Conservation (phyloP, 1,139 yeast species). For the Saccharomyces uvarum region DNA sequence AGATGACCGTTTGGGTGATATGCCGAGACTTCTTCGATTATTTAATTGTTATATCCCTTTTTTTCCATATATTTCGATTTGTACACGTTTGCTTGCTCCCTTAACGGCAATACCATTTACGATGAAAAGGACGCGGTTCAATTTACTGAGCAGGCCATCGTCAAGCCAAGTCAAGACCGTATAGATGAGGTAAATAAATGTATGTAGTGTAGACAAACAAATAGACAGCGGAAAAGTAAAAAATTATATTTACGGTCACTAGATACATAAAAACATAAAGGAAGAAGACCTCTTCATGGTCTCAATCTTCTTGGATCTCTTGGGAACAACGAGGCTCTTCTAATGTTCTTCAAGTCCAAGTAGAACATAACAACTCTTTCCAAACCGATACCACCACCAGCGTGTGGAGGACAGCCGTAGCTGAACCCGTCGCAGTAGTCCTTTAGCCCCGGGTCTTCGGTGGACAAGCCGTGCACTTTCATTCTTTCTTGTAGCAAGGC, state of each 20-base stretch:
- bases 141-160: too few species aligned
- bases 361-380: conserved; percentile 98
- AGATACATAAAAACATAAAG: background rate
- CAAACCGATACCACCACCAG: conserved; percentile 98
- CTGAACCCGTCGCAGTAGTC: conserved; percentile 90
- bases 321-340: conserved; percentile 97
- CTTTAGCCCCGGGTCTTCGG: conserved; percentile 68
- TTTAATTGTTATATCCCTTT: too few species aligned
- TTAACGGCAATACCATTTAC: too few species aligned
- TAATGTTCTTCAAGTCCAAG: conserved; percentile 90
- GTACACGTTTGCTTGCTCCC: too few species aligned
- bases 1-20: too few species aligned
- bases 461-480: conserved; percentile 74
- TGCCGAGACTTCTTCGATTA: too few species aligned
- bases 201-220: background rate
- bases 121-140: too few species aligned
- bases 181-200: background rate
- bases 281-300: conserved; percentile 42
- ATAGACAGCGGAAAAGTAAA: background rate
- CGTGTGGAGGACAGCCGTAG: conserved; percentile 97
- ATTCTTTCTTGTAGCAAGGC: conserved; percentile 74
- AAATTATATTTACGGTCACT: background rate
- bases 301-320: conserved; percentile 93
- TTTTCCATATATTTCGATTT: too few species aligned
- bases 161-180: background rate